Base-by-base conservation (phyloP, 2,329 filamentous ascomycete genomes). In the Aspergillus piperis region DNA sequence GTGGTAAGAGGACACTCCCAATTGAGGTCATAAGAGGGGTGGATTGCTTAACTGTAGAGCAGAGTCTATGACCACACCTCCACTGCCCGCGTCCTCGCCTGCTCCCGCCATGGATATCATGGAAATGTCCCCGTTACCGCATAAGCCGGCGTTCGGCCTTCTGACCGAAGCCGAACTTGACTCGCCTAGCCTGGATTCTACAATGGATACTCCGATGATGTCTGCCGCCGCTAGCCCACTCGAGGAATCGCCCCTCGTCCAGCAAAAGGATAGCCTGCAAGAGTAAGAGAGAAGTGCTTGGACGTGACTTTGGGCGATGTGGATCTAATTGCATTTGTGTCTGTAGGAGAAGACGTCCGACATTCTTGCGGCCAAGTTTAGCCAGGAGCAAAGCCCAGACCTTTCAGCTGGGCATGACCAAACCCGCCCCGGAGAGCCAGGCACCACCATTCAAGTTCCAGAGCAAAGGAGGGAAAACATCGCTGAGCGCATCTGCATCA, bases 111-210 rank as follows among this genome's bases (percentile, higher is more conserved):
- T 86, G 62, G 92, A 96, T 75, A 83, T 87, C 58, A 96, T 98
- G 92, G 93, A 98, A 72, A 88, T 97, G 76, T 97, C 94, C 48
- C 94, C 95, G 41, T 80, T 98, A 42, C 93, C 92, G 62, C 92
- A 96, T 81, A 97, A 96, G 81, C 81, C 84, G 30, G 84, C 90
- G 11, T 92, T 87, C 71, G 83, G 77, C 75, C 80, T 83, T 64
- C 72, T 80, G 50, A 75, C 82, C 30, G 83, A 89, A 66, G 81
- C 90, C 64, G 87, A 89, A 65, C 77, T 91, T 57, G 84, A 86
- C 30, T 93, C 91, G 30, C 91, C 92, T 1, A 90, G 89, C 1
- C 89, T 89, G 8, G 83, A 84, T 47, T 83, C 80, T 3, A 74
- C 78, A 6, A 75, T 77, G 58, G 82, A 82, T 27, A 73, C 73